A percentile compares a stretch with the other conserved stretches of the same genome.
Conservation (phyloP, 345 rosid genomes). For the Atalantia buxifolia region DNA sequence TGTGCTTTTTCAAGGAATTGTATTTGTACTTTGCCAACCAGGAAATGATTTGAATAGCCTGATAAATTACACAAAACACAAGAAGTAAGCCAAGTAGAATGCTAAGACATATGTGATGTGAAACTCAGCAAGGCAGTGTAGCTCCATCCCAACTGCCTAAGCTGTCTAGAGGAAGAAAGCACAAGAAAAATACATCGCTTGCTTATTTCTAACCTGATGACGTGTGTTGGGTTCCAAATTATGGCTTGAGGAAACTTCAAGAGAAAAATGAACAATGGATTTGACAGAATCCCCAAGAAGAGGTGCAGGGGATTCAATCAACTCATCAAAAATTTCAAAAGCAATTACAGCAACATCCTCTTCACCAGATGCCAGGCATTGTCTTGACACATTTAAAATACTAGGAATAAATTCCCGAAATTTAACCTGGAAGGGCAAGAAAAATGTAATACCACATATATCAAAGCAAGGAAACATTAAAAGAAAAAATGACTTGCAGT, state of each 20-base stretch:
- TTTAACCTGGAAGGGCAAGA: slow-evolving; percentile 54
- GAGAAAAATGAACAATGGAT: slow-evolving; percentile 94
- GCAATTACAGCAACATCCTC: slow-evolving; percentile 98
- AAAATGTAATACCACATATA: background rate
- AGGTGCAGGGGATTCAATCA: slow-evolving; percentile 98
- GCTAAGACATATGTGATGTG: background rate
- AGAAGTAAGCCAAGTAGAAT: slow-evolving; percentile 9
- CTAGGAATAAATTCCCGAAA: slow-evolving; percentile 97
- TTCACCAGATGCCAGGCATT: slow-evolving; percentile 86
- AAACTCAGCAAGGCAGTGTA: background rate
- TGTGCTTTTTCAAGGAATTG: slow-evolving; percentile 79
- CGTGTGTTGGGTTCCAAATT: slow-evolving; percentile 81
- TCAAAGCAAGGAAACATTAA: background rate
- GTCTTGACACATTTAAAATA: slow-evolving; percentile 91
- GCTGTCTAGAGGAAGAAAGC: background rate
- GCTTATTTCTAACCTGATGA: slow-evolving; percentile 68
- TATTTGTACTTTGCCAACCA: slow-evolving; percentile 97
- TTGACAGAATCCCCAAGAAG: slow-evolving; percentile 96
- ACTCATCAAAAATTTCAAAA: slow-evolving; percentile 97
- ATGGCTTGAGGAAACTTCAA: slow-evolving; percentile 92
- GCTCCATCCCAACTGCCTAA: background rate
- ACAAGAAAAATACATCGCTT: background rate
- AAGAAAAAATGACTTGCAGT: background rate
- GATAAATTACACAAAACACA: slow-evolving; percentile 31
- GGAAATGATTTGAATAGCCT: slow-evolving; percentile 98